Percentiles rank a stretch among this genome's conserved stretches.
Evolutionary conservation across 2,329 filamentous ascomycete species (phyloP).

Genomic region (Aspergillus tamarii): DNA sequence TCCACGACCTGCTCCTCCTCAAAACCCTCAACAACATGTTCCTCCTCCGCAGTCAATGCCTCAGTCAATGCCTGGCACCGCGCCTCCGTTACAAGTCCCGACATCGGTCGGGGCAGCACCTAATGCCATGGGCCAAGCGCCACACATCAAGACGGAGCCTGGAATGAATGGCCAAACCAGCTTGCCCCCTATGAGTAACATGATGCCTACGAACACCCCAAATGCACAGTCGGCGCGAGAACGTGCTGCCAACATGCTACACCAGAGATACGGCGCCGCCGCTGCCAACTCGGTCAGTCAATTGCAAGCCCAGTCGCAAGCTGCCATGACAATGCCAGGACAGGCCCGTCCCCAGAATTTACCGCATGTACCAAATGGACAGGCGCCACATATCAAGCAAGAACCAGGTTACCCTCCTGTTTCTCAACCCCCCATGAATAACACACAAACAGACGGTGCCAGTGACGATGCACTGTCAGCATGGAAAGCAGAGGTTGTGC

Average conservation of each 20-base stretch:
- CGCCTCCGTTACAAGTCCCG: constrained; percentile 29
- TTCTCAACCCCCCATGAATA: constrained; percentile 46
- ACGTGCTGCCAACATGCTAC: constrained; percentile 55
- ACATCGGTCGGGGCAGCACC: constrained; percentile 21
- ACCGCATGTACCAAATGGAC: constrained; percentile 41
- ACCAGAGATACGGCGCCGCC: constrained; percentile 50
- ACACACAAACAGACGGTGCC: constrained; percentile 76
- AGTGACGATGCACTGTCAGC: constrained; percentile 62
- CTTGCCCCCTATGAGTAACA: constrained; percentile 40
- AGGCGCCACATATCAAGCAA: constrained; percentile 47
- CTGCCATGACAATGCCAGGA: constrained; percentile 39
- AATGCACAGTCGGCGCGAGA: constrained; percentile 57
- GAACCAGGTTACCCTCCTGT: constrained; percentile 40
- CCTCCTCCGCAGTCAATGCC: constrained; percentile 41
- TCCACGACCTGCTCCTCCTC: constrained; percentile 37
- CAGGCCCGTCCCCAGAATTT: constrained; percentile 35
- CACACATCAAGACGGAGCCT: constrained; percentile 58
- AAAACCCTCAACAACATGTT: constrained; percentile 38
- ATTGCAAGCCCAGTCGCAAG: constrained; percentile 46
- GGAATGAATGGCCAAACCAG: constrained; percentile 42
- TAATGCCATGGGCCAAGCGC: constrained; percentile 36
- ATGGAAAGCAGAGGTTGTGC: constrained; percentile 51
- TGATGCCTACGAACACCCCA: constrained; percentile 35
- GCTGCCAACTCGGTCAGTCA: constrained; percentile 49
- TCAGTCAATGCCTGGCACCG: constrained; percentile 35